phyloP scores from a whole-genome alignment of 2,329 filamentous ascomycete genomes.

The Claviceps fusiformis region DNA sequence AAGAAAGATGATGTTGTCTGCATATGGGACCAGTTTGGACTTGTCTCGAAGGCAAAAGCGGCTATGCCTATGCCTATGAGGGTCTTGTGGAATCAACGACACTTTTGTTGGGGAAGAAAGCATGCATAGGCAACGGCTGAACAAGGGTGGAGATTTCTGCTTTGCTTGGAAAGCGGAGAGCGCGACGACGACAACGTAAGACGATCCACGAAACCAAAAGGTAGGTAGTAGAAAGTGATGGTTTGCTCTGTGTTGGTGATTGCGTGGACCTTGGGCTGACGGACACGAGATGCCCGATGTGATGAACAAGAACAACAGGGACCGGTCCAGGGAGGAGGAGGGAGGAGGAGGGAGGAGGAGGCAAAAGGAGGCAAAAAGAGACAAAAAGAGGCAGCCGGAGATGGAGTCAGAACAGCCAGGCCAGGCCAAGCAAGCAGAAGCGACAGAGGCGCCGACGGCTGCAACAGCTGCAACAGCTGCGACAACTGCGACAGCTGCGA shows the following conservation, averaged over 20 bases:
- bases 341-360: too few species aligned
- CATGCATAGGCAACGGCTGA: not conserved
- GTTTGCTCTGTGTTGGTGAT: not conserved
- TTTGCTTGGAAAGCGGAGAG: not conserved
- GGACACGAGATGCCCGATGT: not conserved
- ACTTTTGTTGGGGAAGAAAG: not conserved
- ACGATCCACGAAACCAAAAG: not conserved
- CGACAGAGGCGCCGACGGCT: not conserved
- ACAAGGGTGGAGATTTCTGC: not conserved
- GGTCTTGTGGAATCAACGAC: not conserved
- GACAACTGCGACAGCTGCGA: not conserved
- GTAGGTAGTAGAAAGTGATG: not conserved
- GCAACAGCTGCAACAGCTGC: too few species aligned
- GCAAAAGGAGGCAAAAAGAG: too few species aligned
- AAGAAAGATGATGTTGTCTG: not conserved
- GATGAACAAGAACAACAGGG: not conserved
- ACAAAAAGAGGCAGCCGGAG: not conserved
- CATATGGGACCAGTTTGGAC: not conserved
- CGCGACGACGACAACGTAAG: not conserved
- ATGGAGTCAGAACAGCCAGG: not conserved
- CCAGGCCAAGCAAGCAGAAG: not conserved
- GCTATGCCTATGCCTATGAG: not conserved
- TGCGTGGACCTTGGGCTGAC: not conserved
- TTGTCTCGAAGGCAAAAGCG: too few species aligned
- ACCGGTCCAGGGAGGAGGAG: too few species aligned